Base-by-base conservation (phyloP, 257 asterid species). In the Hygrophila difformis region DNA sequence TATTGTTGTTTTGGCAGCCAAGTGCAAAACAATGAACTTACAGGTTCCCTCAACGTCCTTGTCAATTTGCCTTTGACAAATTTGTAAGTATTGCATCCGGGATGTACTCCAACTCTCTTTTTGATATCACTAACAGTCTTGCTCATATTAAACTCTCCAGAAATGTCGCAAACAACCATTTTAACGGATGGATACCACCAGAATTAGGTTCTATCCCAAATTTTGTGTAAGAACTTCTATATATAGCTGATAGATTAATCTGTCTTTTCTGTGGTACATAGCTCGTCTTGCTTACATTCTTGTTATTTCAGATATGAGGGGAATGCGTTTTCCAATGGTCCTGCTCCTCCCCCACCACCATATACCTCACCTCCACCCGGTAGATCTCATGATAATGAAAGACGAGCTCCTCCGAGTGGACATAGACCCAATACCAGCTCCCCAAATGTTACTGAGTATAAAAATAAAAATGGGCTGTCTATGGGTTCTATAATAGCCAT, bases 261-360 rank as follows among this genome's bases (percentile, higher is more conserved):
- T 0, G 8, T 5, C 8, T 26, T 26, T 26, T 26, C 8, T 26
- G 31, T 26, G 31, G 7, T 3, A 26, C 31, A 26, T 26, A 26
- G n/a, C n/a, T n/a, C n/a, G n/a, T n/a, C n/a, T n/a, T n/a, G n/a
- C n/a, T n/a, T n/a, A 54, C 49, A 16, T 26, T 56, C 60, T 43
- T 38, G 46, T 23, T 56, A 12, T 47, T 66, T 51, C 83, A 91
- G 99, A 64, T 81, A 72, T 18, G 67, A 49, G 48, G 99, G 99
- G 43, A 91, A 91, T 60, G 37, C 77, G 45, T 91, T 91, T 63
- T 42, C 74, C 49, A 83, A 81, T 66, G 79, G 82, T 52, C 97
- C 94, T 8, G 97, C 97, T 67, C 89, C 95, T 62, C 96, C 92
- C 26, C 87, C 94, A 18, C 94, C 93, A 31, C 93, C 94, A 43